Conservation (phyloP, 495 filamentous ascomycete species). For the Penicillium egyptiacum region DNA sequence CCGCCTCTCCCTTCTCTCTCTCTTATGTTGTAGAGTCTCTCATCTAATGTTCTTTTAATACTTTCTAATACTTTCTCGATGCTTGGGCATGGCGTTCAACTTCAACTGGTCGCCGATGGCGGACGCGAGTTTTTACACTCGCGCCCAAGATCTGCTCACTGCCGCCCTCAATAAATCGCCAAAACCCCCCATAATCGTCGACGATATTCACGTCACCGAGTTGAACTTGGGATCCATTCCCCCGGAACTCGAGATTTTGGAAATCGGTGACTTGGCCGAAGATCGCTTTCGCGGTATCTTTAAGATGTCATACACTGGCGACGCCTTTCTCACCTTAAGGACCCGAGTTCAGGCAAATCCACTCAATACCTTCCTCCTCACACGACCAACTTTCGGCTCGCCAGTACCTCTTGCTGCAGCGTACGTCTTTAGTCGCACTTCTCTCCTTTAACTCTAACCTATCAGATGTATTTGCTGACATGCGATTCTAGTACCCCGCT, state of each 20-base stretch:
- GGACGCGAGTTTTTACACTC: slow-evolving; percentile 83
- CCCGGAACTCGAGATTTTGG: slow-evolving; percentile 90
- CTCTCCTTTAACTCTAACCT: not conserved
- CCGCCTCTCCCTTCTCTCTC: slow-evolving; percentile 8
- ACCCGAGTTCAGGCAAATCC: slow-evolving; percentile 98
- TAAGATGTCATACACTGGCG: slow-evolving; percentile 96
- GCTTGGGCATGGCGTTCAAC: slow-evolving; percentile 87
- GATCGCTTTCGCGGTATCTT: slow-evolving; percentile 98
- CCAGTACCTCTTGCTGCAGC: slow-evolving; percentile 90
- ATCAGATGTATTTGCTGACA: slow-evolving; percentile 17
- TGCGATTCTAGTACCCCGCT: slow-evolving; percentile 59
- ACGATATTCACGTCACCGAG: slow-evolving; percentile 98
- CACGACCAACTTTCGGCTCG: slow-evolving; percentile 87
- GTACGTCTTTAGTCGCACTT: slow-evolving; percentile 39
- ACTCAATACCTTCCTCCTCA: slow-evolving; percentile 89
- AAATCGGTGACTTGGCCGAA: slow-evolving; percentile 95
- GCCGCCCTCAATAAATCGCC: slow-evolving; percentile 95
- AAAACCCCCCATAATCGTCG: slow-evolving; percentile 98
- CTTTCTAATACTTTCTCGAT: slow-evolving; percentile 28
- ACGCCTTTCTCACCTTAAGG: slow-evolving; percentile 90
- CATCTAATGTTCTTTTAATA: slow-evolving; percentile 1
- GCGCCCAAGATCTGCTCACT: slow-evolving; percentile 91
- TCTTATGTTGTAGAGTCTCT: not conserved
- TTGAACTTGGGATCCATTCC: slow-evolving; percentile 91
- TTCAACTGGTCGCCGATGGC: slow-evolving; percentile 99